These are phyloP conservation scores for Hypoxylon sp. DNA, from an alignment of 2,329 filamentous ascomycete genomes.

Conservation along the genomic window DNA sequence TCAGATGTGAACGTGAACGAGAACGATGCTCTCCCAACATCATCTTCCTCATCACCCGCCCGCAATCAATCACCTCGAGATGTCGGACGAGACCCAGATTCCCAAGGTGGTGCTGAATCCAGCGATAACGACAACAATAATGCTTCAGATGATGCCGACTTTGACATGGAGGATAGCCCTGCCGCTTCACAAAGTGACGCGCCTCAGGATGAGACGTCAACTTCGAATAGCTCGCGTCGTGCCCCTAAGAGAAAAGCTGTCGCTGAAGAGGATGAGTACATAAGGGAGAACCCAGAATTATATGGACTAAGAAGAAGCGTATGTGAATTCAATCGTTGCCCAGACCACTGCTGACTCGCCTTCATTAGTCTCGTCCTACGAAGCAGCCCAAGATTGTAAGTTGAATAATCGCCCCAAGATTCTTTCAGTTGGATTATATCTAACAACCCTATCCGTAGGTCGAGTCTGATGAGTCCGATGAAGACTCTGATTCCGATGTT, in stretches of 20 bases:
- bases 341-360: constrained; percentile 51
- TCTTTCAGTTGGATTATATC: constrained; percentile 7
- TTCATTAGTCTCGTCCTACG: constrained; percentile 65
- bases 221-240: constrained; percentile 77
- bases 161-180: constrained; percentile 75
- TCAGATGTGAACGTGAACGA: constrained; percentile 75
- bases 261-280: constrained; percentile 82
- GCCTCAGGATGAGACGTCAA: constrained; percentile 68
- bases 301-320: constrained; percentile 96
- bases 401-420: constrained; percentile 25
- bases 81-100: constrained; percentile 54
- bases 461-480: constrained; percentile 64
- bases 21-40: constrained; percentile 59
- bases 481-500: constrained; percentile 81
- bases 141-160: constrained; percentile 78
- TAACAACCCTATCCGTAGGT: constrained; percentile 44
- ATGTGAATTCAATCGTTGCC: constrained; percentile 56
- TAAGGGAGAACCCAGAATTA: constrained; percentile 90
- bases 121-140: constrained; percentile 66
- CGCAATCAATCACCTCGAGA: constrained; percentile 48
- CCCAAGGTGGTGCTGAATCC: constrained; percentile 55
- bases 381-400: constrained; percentile 70
- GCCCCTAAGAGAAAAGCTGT: constrained; percentile 79
- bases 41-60: constrained; percentile 58
- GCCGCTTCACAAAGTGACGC: constrained; percentile 62